Evolutionary conservation across 1,139 yeast species (phyloP).

Genomic region (Sugiyamaella neomexicana): DNA sequence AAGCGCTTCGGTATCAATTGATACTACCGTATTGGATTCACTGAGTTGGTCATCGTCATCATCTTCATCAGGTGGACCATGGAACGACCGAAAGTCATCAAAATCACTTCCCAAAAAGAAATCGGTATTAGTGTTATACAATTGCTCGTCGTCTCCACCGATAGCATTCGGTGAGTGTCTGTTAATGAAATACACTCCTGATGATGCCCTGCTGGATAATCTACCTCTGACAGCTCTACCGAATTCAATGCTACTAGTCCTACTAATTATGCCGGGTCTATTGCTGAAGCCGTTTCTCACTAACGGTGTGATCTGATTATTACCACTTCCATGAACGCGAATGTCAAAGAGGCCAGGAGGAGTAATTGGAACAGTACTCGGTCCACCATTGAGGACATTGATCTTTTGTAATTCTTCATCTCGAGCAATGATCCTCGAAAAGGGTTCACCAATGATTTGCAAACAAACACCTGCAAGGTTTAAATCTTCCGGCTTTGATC

Average conservation of each 20-base stretch:
- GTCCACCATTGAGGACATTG: too few species aligned
- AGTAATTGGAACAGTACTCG: not conserved
- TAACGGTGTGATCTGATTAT: not conserved
- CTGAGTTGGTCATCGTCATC: not conserved
- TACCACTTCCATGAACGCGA: not conserved
- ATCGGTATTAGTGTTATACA: not conserved
- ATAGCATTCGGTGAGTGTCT: not conserved
- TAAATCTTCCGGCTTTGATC: not conserved
- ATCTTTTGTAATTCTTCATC: slow-evolving; percentile 1
- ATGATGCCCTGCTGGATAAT: slow-evolving; percentile 12
- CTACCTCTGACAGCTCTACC: slow-evolving; percentile 17
- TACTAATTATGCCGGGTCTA: slow-evolving; percentile 6
- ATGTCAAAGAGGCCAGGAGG: not conserved
- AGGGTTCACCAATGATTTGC: slow-evolving; percentile 13
- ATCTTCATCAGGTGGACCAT: not conserved
- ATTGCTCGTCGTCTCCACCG: not conserved
- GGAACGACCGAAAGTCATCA: slow-evolving; percentile 4
- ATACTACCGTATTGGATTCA: not conserved
- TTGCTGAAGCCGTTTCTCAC: not conserved
- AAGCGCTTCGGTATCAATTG: slow-evolving; percentile 16
- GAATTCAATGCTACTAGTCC: slow-evolving; percentile 19
- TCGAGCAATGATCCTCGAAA: slow-evolving; percentile 6
- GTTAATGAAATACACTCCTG: slow-evolving; percentile 1
- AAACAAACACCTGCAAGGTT: slow-evolving; percentile 5
- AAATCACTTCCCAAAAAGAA: slow-evolving; percentile 4